Conservation (phyloP, 2,329 filamentous ascomycete genomes). For the Cucurbitaria berberidis region DNA sequence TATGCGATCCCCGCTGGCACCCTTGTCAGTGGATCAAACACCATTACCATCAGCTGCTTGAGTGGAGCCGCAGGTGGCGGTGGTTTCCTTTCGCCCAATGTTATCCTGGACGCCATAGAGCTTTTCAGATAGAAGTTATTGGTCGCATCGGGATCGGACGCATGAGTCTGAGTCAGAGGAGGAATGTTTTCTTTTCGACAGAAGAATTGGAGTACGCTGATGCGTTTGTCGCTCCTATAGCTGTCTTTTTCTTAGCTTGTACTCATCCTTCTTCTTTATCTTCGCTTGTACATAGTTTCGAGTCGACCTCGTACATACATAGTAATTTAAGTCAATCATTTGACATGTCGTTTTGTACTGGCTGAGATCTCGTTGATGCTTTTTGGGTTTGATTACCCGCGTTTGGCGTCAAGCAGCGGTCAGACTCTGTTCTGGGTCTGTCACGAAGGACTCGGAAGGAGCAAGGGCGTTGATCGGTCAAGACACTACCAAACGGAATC, state of each 20-base stretch:
- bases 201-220: not conserved
- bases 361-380: not conserved
- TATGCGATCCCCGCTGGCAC: slow-evolving; percentile 65
- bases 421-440: not conserved
- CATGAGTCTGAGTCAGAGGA: not conserved
- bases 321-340: not conserved
- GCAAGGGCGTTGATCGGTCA: not conserved
- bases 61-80: slow-evolving; percentile 64
- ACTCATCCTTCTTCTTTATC: not conserved
- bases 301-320: not conserved
- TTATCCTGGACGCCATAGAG: slow-evolving; percentile 48
- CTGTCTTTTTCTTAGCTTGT: not conserved
- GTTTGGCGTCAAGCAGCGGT: not conserved
- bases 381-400: not conserved
- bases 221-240: not conserved
- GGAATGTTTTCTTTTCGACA: not conserved
- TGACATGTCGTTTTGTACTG: not conserved
- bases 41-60: slow-evolving; percentile 64
- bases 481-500: no score
- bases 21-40: slow-evolving; percentile 66
- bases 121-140: slow-evolving; percentile 28
- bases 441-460: no score
- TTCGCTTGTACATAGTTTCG: not conserved
- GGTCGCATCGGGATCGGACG: not conserved
- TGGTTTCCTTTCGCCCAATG: slow-evolving; percentile 64